Base-by-base conservation (phyloP, 2,329 filamentous ascomycete genomes). In the Leptographium radiaticola region DNA sequence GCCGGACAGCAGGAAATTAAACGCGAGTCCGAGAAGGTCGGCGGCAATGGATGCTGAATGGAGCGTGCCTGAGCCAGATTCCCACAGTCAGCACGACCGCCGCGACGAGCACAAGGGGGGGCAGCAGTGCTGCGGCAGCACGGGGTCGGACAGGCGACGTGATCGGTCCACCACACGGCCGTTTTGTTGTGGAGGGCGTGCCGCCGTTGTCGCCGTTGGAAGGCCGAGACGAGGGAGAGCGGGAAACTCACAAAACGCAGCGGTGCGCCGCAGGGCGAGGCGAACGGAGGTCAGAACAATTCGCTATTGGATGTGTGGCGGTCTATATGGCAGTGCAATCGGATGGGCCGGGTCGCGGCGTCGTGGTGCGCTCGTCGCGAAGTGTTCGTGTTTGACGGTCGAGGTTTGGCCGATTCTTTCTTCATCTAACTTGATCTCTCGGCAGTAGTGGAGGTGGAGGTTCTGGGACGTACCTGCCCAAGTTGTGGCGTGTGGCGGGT, bases 391-490 rank as follows among this genome's bases (percentile, higher is more conserved):
- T 52, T 33, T 51, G 38, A 36, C 45, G 40, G 51, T 53, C 33
- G 53, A 55, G 46, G 55, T 47, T 57, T 55, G 53, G 54, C 33
- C 51, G 53, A 57, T 56, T 55, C 53, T 58, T 55, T 54, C 52
- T 58, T 47, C 52, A 50, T 54, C 42, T 47, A 33, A 52, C 52
- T 51, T 53, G 53, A 53, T 52, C 54, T 31, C 30, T 55, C 56
- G 56, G 57, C 52, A 56, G 47, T 55, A 48, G 53, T 55, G 54
- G 25, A 56, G 48, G 52, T 56, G 55, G 52, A 59, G 53, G 60
- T 62, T 52, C 48, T 56, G 49, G 44, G 50, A 20, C 49, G 60
- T 62, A 61, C 57, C 56, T 55, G 55, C 51, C 25, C 10, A 39
- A 44, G 40, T 43, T 54, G 53, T 53, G 46, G 53, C 55, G 51